Evolutionary conservation across 345 rosid species (phyloP).

Genomic region (Salix arbutifolia): DNA sequence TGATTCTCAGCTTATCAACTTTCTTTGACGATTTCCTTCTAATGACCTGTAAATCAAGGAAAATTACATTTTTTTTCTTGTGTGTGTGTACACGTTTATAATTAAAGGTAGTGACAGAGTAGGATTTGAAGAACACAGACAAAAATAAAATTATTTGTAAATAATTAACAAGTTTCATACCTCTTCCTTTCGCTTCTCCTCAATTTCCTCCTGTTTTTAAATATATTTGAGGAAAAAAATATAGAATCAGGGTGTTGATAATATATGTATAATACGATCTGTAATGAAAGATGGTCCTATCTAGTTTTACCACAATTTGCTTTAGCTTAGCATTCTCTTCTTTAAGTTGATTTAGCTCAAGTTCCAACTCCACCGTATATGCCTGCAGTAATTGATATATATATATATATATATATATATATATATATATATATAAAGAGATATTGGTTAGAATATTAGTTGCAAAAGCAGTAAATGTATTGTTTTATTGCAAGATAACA

Average conservation of each 20-base stretch:
- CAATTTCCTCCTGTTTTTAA: slow-evolving; percentile 47
- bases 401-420: too few relatives aligned
- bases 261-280: too few relatives aligned
- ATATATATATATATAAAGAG: too few relatives aligned
- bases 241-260: neutral
- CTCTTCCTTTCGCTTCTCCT: slow-evolving; percentile 51
- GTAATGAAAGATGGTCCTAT: neutral
- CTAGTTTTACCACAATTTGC: slow-evolving; percentile 38
- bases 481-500: too few relatives aligned
- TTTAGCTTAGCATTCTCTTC: slow-evolving; percentile 74
- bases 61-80: too few relatives aligned
- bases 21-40: slow-evolving; percentile 41
- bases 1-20: slow-evolving; percentile 39
- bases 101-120: too few relatives aligned
- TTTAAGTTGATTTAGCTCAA: slow-evolving; percentile 67
- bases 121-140: neutral
- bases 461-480: neutral
- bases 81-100: too few relatives aligned
- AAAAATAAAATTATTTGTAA: neutral
- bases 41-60: slow-evolving; percentile 24
- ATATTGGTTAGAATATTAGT: neutral
- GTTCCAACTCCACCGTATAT: slow-evolving; percentile 82
- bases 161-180: slow-evolving; percentile 14
- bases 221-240: neutral
- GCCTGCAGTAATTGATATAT: too few relatives aligned